A percentile compares a stretch with the other conserved stretches of the same genome.
Evolutionary conservation across 169 alveolate genomes (phyloP).

Genomic region (Sarcocystis neurona): DNA sequence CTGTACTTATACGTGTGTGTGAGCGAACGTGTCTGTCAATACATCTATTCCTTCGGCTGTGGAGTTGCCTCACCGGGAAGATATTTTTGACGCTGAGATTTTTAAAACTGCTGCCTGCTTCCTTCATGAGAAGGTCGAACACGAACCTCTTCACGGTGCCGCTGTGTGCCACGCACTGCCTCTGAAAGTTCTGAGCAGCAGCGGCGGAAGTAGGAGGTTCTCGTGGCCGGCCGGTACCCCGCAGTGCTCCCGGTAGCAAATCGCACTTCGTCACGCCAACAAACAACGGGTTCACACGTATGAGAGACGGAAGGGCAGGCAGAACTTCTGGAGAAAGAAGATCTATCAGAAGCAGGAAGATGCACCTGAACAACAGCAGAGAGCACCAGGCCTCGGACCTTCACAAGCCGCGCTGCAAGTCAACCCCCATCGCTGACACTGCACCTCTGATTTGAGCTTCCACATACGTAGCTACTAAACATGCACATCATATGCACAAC

Average conservation of each 20-base stretch:
- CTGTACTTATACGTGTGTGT: too few species aligned
- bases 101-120: background rate
- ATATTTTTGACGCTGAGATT: constrained; percentile 1
- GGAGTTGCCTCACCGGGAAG: background rate
- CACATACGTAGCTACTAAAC: too few species aligned
- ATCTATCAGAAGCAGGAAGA: background rate
- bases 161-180: constrained; percentile 1
- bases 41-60: too few species aligned
- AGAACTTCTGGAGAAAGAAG: background rate
- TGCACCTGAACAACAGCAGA: background rate
- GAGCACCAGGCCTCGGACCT: background rate
- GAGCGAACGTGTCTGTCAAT: too few species aligned
- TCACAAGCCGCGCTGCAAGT: background rate
- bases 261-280: constrained; percentile 34
- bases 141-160: background rate
- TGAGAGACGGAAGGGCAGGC: constrained; percentile 14
- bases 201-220: background rate
- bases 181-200: background rate
- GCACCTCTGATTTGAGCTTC: too few species aligned
- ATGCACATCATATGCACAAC: too few species aligned
- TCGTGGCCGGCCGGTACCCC: background rate
- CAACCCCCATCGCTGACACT: too few species aligned
- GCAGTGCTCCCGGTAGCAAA: constrained; percentile 19
- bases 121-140: background rate
- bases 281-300: constrained; percentile 17